Base-by-base conservation (phyloP, 2,329 filamentous ascomycete species). In the Xylaria sp. region DNA sequence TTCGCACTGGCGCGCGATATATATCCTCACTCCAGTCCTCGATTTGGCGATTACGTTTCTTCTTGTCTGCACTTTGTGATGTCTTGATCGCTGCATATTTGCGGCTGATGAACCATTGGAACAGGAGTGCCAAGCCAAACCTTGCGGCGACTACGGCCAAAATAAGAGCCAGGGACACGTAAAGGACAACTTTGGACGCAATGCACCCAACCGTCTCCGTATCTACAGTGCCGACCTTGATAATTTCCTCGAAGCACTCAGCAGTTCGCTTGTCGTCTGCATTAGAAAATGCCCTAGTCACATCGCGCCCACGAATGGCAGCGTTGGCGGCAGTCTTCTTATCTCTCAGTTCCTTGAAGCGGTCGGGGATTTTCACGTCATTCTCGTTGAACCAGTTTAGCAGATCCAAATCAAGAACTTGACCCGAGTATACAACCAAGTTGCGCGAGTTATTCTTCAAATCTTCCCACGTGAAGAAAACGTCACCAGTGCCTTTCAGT, bases 11-110 rank as follows among this genome's bases (percentile, higher is more conserved):
- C 3, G 95, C 92, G 50, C 94, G 92, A 80, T 99, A 98, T 75
- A 99, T 99, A 77, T 99, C 96, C 72, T 98, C 93, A 15, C 91
- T 91, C 96, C 96, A 99, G 75, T 97, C 95, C 80, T 99, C 96
- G 72, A 99, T 99, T 81, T 98, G 94, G 74, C 91, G 90, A 73
- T 94, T 91, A 67, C 96, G 90, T 81, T 94, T 91, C 79, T 95
- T 94, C 72, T 90, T 89, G 78, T 96, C 89, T 5, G 90, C 89
- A 18, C 89, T 89, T 79, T 97, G 91, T 2, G 93, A 95, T 0
- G 95, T 97, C 81, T 93, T 97, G 56, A 87, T 83, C 0, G 95
- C 93, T 3, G 91, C 94, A 77, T 95, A 98, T 71, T 90, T 91
- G 73, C 91, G 90, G 78, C 92, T 92, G 72, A 98, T 85, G 81